These are phyloP conservation scores for Podospora conica DNA, from an alignment of 495 filamentous ascomycete genomes.

Conservation along the genomic window DNA sequence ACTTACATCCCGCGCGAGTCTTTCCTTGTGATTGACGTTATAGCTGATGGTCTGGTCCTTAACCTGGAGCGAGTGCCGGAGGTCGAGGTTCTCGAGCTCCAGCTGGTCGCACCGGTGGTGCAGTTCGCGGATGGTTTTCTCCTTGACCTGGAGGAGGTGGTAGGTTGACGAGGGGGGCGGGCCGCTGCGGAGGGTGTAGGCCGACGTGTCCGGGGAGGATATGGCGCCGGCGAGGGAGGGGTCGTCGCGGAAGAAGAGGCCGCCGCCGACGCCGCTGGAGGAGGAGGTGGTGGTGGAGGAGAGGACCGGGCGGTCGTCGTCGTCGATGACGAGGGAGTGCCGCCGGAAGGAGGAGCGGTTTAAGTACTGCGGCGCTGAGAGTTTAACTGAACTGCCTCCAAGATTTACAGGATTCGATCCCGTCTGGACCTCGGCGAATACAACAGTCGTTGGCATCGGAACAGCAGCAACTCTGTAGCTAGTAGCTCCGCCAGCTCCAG, in stretches of 20 bases:
- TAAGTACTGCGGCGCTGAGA: too few species aligned
- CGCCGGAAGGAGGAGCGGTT: slow-evolving; percentile 8
- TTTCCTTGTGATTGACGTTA: too few species aligned
- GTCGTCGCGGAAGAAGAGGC: background rate
- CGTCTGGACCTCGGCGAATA: too few species aligned
- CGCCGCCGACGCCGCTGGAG: background rate
- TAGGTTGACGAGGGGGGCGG: slow-evolving; percentile 15
- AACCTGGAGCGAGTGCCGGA: slow-evolving; percentile 21
- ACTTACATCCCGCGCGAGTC: too few species aligned
- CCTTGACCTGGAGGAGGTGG: slow-evolving; percentile 18
- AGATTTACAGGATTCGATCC: too few species aligned
- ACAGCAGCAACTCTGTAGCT: too few species aligned
- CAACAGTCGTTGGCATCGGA: too few species aligned
- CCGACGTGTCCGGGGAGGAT: background rate
- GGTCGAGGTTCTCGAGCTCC: slow-evolving; percentile 20
- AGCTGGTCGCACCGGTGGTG: slow-evolving; percentile 14
- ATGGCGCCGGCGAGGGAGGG: background rate
- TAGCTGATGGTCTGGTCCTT: too few species aligned
- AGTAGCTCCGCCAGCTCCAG: too few species aligned
- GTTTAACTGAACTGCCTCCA: too few species aligned
- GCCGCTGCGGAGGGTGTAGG: slow-evolving; percentile 11
- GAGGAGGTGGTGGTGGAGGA: background rate
- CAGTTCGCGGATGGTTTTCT: slow-evolving; percentile 9
- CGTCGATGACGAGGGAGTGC: background rate
- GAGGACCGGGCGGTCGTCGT: background rate